Base-by-base conservation (phyloP, 2,329 filamentous ascomycete genomes). In the Curvularia sp. region DNA sequence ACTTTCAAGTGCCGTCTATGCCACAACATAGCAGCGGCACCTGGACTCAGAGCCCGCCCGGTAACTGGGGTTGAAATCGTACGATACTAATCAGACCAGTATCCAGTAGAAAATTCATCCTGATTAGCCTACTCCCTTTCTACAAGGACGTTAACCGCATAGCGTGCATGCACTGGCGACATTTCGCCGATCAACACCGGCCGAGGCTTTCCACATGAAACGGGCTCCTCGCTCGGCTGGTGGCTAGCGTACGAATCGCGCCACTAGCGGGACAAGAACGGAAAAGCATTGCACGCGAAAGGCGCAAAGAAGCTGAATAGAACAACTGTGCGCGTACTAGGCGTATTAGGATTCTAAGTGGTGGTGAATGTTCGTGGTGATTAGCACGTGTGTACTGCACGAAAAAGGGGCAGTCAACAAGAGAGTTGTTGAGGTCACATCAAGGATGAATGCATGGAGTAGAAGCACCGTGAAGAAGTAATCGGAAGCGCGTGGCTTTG, bases 41-140 rank as follows among this genome's bases (percentile, higher is more conserved):
- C 20, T 53, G 50, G 30, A 20, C 13, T 7, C 30, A 28, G 39
- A 20, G 20, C n/a, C 28, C 53, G 4, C 56, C 58, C 9, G 49
- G 42, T 1, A 59, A 56, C 12, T 62, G 59, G 59, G 49, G 52
- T 1, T 61, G 39, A 18, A 61, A 22, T 41, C 43, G 26, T 22
- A 24, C 24, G 4, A 22, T n/a, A 20, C 22, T 9, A 20, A 28
- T 50, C 3, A 13, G 5, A 18, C 48, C 20, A 24, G 15, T 12
- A 12, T 18, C 22, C 24, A 41, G n/a, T 20, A 41, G 22, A 30
- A 18, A 28, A 30, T n/a, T 13, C 24, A 30, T 39, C 20, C 7
- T 41, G 22, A 50, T 18, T 39, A 28, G 33, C 22, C 35, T 15
- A 50, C 18, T 30, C 10, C 24, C 15, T 28, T 28, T 26, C 9